Base-by-base conservation (phyloP, 768 basidiomycete genomes). In the Phaeolepiota aurea region DNA sequence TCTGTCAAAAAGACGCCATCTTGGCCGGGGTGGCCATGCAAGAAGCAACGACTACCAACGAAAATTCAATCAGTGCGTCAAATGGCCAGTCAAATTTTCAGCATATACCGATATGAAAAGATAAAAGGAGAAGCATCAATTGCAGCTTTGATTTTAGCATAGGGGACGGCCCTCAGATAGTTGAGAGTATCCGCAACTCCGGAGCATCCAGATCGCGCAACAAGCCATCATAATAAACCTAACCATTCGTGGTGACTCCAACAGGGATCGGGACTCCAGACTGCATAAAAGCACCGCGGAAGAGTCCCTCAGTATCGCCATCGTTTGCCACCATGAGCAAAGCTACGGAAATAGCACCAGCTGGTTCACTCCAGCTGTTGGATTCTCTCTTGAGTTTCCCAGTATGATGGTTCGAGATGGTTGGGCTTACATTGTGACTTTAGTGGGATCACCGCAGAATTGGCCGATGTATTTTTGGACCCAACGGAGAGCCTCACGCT, bases 361-460 rank as follows among this genome's bases (percentile, higher is more conserved):
- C 62, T 38, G 65, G 66, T 52, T 65, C 60, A 2, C 62, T 64
- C 65, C 66, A 66, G 41, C 63, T 65, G 28, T 10, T 31, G 7
- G 7, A 41, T 20, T 11, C 21, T 23, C 5, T 3, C 3, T 39
- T 1, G 18, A 45, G 20, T 18, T n/a, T 15, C 30, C 11, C 14
- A 15, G 14, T 28, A 2, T 31, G n/a, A 4, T n/a, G 18, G 3
- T 30, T 11, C 15, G 12, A 37, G 37, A n/a, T n/a, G 15, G 13
- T 12, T 21, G 3, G 1, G 44, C 71, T 39, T 52, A 77, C 72
- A 77, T 68, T 0, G 76, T 77, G 2, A 79, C 79, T 52, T 75
- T 78, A 2, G 51, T 53, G 0, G 75, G 72, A 54, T 85, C 79
- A 7, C 83, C 83, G 1, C 82, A 81, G 45, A 83, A 85, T 5